Evolutionary conservation across 2,329 filamentous ascomycete genomes (phyloP).

Genomic region (Paraphaeosphaeria minitans): DNA sequence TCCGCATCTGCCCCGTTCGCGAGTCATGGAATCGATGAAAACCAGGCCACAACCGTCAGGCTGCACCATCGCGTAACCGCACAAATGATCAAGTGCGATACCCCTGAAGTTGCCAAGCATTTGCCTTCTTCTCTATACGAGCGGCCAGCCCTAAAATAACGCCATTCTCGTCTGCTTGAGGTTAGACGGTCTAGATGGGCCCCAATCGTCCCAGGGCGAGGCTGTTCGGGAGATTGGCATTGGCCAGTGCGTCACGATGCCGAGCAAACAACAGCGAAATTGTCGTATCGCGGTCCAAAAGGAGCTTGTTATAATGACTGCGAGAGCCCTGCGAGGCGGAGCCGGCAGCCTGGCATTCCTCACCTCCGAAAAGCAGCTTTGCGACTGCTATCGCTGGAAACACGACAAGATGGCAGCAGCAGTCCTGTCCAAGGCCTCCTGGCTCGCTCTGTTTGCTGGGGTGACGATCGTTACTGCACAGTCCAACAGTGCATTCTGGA

Average conservation of each 20-base stretch:
- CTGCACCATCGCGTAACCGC: neutral
- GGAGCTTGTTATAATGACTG: conserved; percentile 33
- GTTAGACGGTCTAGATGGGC: neutral
- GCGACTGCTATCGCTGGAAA: conserved; percentile 9
- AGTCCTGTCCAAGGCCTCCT: conserved; percentile 17
- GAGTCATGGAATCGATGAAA: neutral
- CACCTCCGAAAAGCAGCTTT: conserved; percentile 10
- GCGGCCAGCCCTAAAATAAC: conserved; percentile 14
- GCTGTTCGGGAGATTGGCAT: conserved; percentile 9
- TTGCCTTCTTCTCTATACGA: conserved; percentile 10
- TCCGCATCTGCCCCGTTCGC: neutral
- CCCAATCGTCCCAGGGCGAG: conserved; percentile 4
- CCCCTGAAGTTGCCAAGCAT: conserved; percentile 5
- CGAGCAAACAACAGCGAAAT: conserved; percentile 9
- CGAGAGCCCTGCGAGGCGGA: conserved; percentile 18
- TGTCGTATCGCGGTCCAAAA: neutral
- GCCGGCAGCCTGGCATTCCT: conserved; percentile 15
- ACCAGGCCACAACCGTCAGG: conserved; percentile 2
- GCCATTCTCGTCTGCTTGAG: neutral
- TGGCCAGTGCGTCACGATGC: neutral
- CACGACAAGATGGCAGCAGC: conserved; percentile 24
- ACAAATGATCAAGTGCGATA: neutral
- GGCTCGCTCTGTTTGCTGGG: conserved; percentile 21
- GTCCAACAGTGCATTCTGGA: conserved; percentile 27
- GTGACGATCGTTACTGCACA: conserved; percentile 21